Percentiles rank a stretch among this genome's conserved stretches.
phyloP scores from a whole-genome alignment of 202 grass and related monocot genomes.

The Saccharum hybrid region DNA sequence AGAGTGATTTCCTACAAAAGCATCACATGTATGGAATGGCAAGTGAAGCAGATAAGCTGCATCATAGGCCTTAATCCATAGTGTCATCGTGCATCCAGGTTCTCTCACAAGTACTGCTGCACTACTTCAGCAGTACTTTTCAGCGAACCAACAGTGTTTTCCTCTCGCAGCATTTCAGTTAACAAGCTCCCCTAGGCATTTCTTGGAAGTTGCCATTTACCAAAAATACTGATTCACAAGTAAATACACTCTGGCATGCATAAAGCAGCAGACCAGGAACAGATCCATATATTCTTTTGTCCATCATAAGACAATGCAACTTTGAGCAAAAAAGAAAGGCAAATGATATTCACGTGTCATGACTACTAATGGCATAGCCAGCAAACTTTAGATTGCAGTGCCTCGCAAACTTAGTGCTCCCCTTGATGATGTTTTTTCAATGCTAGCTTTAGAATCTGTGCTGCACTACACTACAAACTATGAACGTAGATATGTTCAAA shows the following conservation, averaged over 20 bases:
- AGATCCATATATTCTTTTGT: neutral
- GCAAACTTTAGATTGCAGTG: neutral
- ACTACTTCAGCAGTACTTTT: no score
- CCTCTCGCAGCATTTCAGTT: no score
- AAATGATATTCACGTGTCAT: neutral
- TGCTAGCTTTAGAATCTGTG: neutral
- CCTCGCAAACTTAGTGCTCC: constrained; percentile 5
- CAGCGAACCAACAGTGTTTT: no score
- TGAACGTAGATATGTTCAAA: neutral
- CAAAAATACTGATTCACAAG: constrained; percentile 8
- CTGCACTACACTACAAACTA: neutral
- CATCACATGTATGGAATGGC: neutral
- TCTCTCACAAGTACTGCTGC: neutral
- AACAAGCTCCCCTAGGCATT: constrained; percentile 2
- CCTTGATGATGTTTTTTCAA: neutral
- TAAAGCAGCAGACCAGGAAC: constrained; percentile 15
- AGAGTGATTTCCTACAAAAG: neutral
- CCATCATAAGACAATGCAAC: constrained; percentile 2
- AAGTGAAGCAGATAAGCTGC: neutral
- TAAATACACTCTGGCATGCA: constrained; percentile 19
- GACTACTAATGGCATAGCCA: neutral
- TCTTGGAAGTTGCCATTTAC: neutral
- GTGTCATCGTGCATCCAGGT: neutral
- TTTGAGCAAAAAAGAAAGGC: neutral
- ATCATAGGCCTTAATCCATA: neutral